A percentile compares a stretch with the other conserved stretches of the same genome.
These are phyloP conservation scores for Curvularia verruculosa DNA, from an alignment of 2,329 filamentous ascomycete genomes.

Conservation along the genomic window DNA sequence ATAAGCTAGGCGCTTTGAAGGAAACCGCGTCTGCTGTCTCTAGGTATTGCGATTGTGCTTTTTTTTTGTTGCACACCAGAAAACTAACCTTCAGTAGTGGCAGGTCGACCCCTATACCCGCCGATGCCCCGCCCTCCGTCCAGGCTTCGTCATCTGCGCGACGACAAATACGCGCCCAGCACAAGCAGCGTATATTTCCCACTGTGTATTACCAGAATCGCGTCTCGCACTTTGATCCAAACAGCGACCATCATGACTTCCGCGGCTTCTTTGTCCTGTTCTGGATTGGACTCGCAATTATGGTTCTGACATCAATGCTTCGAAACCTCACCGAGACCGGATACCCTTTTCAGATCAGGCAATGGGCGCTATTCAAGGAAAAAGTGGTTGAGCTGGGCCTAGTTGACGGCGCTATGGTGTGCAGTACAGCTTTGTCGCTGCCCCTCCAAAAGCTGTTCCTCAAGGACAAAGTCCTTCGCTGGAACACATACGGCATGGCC, in stretches of 20 bases:
- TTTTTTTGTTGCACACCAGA: background rate
- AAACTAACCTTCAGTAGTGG: slow-evolving; percentile 62
- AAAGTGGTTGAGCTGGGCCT: slow-evolving; percentile 87
- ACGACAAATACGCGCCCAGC: slow-evolving; percentile 80
- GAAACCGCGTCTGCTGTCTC: slow-evolving; percentile 42
- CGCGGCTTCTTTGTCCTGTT: slow-evolving; percentile 97
- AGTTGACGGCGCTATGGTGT: slow-evolving; percentile 85
- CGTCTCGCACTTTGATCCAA: slow-evolving; percentile 93
- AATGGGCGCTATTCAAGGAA: slow-evolving; percentile 85
- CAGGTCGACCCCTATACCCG: slow-evolving; percentile 79
- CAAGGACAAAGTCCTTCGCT: slow-evolving; percentile 65
- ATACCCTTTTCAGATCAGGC: slow-evolving; percentile 79
- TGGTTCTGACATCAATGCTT: slow-evolving; percentile 93
- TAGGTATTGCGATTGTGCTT: slow-evolving; percentile 63
- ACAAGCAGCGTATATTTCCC: slow-evolving; percentile 85
- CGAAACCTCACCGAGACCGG: slow-evolving; percentile 95
- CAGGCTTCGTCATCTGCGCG: slow-evolving; percentile 84
- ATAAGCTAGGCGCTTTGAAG: slow-evolving; percentile 30
- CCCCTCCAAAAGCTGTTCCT: slow-evolving; percentile 75
- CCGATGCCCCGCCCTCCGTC: slow-evolving; percentile 90
- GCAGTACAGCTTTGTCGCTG: slow-evolving; percentile 71
- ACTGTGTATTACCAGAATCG: slow-evolving; percentile 89
- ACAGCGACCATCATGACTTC: slow-evolving; percentile 91
- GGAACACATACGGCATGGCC: slow-evolving; percentile 77
- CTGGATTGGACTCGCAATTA: slow-evolving; percentile 95